Conservation (phyloP, 176 grass and related monocot species). For the Carex littledalei region DNA sequence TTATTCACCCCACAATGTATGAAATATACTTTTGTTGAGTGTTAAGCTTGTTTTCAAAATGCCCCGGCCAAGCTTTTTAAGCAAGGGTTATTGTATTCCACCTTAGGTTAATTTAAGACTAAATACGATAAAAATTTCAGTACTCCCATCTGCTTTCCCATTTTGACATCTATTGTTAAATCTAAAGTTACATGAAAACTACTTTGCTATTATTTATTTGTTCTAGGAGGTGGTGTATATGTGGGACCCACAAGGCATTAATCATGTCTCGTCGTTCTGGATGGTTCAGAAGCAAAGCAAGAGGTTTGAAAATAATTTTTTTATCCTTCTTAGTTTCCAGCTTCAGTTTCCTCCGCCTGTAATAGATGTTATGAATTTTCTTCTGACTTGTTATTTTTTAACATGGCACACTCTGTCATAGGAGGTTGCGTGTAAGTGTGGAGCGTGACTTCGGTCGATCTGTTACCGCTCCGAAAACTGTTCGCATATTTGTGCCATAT, state of each 20-base stretch:
- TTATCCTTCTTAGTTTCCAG: background rate
- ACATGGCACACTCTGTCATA: conserved; percentile 22
- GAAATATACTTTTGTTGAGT: background rate
- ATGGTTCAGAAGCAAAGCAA: conserved; percentile 77
- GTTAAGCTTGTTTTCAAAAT: background rate
- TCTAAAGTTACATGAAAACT: background rate
- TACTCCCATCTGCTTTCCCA: background rate
- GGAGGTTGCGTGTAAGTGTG: conserved; percentile 86
- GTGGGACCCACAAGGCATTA: conserved; percentile 57
- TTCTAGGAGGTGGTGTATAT: conserved; percentile 75
- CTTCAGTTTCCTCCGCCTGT: background rate
- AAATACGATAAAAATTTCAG: background rate
- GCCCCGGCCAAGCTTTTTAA: background rate
- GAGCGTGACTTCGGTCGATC: conserved; percentile 84
- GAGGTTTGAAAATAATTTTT: conserved; percentile 47
- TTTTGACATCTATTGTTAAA: background rate
- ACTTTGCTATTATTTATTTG: conserved; percentile 12
- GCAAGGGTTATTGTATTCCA: background rate
- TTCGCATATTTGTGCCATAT: conserved; percentile 96
- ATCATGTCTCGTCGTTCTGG: conserved; percentile 87
- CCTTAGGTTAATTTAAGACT: background rate
- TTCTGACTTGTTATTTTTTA: background rate
- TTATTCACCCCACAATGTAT: background rate
- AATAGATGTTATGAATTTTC: conserved; percentile 9
- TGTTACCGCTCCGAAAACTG: conserved; percentile 73